Conservation (phyloP, 176 grass and related monocot species). For the Pontederia crassipes region DNA sequence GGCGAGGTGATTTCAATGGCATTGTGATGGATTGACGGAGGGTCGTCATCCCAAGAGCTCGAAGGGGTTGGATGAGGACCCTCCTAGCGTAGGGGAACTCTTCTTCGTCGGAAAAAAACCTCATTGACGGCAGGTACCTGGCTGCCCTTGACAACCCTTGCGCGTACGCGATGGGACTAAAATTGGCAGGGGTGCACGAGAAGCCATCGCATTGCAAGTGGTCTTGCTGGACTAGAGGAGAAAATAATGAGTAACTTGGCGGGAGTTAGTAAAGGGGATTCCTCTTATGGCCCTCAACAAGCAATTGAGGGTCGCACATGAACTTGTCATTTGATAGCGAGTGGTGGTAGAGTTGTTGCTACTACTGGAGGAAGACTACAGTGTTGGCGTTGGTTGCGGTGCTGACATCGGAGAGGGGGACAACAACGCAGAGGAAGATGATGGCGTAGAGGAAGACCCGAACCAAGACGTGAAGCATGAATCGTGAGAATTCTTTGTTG, state of each 20-base stretch:
- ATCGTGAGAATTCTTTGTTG: too few relatives aligned
- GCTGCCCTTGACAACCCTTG: constrained; percentile 33
- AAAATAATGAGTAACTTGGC: constrained; percentile 22
- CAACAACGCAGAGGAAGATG: too few relatives aligned
- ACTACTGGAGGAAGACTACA: constrained; percentile 16
- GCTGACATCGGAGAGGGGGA: too few relatives aligned
- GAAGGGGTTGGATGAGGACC: constrained; percentile 84
- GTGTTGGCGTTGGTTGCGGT: not conserved
- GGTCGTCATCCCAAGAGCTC: constrained; percentile 87
- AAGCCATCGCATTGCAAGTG: constrained; percentile 24
- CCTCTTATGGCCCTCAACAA: constrained; percentile 57
- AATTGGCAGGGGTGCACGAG: constrained; percentile 2
- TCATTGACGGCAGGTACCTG: constrained; percentile 24
- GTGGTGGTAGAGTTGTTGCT: constrained; percentile 32
- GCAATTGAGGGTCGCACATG: constrained; percentile 30
- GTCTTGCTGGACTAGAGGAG: constrained; percentile 34
- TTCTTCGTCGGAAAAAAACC: constrained; percentile 52
- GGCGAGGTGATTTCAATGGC: too few relatives aligned
- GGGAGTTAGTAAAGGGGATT: constrained; percentile 70
- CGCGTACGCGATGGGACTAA: not conserved
- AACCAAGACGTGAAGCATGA: too few relatives aligned
- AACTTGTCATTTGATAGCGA: constrained; percentile 33
- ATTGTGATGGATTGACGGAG: too few relatives aligned
- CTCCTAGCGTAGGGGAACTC: constrained; percentile 43
- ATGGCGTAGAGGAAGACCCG: too few relatives aligned